Evolutionary conservation across 805 yeast species (phyloP).

Genomic region (Saturnispora ahearnii): DNA sequence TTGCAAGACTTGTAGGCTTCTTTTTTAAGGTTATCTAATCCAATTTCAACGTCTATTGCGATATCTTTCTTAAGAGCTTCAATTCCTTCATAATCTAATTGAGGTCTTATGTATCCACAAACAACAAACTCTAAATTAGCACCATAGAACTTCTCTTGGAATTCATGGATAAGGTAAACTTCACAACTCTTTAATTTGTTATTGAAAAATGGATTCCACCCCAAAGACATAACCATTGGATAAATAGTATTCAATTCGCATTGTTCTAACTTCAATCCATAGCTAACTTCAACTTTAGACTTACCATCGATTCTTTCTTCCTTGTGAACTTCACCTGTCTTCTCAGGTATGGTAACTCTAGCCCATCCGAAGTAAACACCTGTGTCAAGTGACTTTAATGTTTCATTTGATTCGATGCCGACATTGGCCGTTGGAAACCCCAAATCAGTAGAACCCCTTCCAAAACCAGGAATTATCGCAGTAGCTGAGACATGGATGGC

Average conservation of each 20-base stretch:
- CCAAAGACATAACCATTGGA: constrained; percentile 94
- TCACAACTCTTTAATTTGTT: constrained; percentile 79
- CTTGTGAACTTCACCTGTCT: not conserved
- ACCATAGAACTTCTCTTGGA: constrained; percentile 68
- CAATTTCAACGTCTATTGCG: constrained; percentile 64
- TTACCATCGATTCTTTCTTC: constrained; percentile 29
- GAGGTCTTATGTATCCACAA: constrained; percentile 88
- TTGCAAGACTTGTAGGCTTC: constrained; percentile 33
- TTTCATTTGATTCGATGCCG: constrained; percentile 44
- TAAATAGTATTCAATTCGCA: constrained; percentile 34
- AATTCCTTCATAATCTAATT: constrained; percentile 67
- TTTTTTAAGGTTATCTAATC: constrained; percentile 39
- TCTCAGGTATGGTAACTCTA: constrained; percentile 2
- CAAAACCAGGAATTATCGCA: constrained; percentile 72
- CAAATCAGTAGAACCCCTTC: constrained; percentile 87
- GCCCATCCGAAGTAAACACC: constrained; percentile 88
- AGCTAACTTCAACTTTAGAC: constrained; percentile 44
- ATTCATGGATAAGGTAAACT: constrained; percentile 74
- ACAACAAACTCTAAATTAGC: constrained; percentile 60
- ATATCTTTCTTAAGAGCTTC: constrained; percentile 86
- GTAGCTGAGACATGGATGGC: constrained; percentile 42
- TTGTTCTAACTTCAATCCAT: constrained; percentile 45
- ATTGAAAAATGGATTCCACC: constrained; percentile 89
- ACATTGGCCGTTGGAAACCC: constrained; percentile 96
- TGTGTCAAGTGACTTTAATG: constrained; percentile 37